Base-by-base conservation (phyloP, 23 red algal genomes). In the Rhodosorus marinus region DNA sequence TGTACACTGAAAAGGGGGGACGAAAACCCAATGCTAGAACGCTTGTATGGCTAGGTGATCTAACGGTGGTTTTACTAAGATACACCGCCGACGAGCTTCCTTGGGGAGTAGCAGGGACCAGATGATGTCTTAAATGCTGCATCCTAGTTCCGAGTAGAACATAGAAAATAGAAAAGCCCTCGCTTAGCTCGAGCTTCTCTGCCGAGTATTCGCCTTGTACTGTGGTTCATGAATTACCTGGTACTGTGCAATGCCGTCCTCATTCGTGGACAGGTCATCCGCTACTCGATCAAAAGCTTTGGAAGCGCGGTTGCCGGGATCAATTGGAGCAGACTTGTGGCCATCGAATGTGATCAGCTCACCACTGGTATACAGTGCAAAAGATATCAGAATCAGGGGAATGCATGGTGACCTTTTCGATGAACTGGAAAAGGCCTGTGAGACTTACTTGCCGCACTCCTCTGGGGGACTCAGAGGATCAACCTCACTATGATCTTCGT, bases 201-300 rank as follows among this genome's bases (percentile, higher is more conserved):
- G n/a, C n/a, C n/a, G n/a, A n/a, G n/a, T n/a, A n/a, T n/a, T n/a
- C n/a, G n/a, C n/a, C n/a, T n/a, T n/a, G n/a, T n/a, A n/a, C n/a
- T n/a, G n/a, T n/a, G n/a, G n/a, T n/a, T n/a, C n/a, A n/a, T n/a
- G 49, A n/a, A 75, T 71, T 35, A 69, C 62, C 52, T 75, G 55
- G 54, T 57, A 86, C 59, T 63, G 60, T 2, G 80, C 80, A 7
- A 86, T 65, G 3, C 80, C 80, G 6, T 56, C 47, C 24, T 35
- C 19, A 32, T 62, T 41, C 6, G 80, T 86, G 20, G 47, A 54
- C 22, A 86, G 30, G 6, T 56, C 63, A 15, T 26, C 35, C 8
- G 40, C 60, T 5, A 86, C 54, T 29, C 69, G 59, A 51, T 86
- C 80, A 62, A 86, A 86, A 0, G 80, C 80, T 49, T 86, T 86